These are phyloP conservation scores for Pythium brachiatum DNA, from an alignment of 352 stramenopile genomes.

Conservation along the genomic window DNA sequence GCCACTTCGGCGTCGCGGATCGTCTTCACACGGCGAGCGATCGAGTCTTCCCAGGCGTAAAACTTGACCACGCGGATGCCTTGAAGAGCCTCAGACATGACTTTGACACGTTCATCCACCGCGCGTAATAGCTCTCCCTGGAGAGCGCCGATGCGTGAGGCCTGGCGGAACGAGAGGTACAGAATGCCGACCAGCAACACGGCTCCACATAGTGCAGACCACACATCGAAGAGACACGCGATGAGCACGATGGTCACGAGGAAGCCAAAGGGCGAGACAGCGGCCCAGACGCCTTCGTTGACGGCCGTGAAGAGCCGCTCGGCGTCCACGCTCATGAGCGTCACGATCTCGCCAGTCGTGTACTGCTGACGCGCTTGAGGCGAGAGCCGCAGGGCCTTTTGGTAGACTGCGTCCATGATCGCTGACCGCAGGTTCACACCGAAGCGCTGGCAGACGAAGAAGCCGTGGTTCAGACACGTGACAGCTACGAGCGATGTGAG, in stretches of 20 bases:
- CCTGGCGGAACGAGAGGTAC: conserved; percentile 18
- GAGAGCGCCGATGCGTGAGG: conserved; percentile 22
- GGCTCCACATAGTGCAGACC: conserved; percentile 19
- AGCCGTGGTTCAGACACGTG: conserved; percentile 34
- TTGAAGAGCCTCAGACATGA: conserved; percentile 90
- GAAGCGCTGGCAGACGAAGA: conserved; percentile 30
- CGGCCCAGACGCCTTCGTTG: conserved; percentile 30
- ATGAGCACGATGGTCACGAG: conserved; percentile 34
- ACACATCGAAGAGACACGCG: conserved; percentile 25
- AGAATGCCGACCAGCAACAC: conserved; percentile 26
- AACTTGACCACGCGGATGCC: conserved; percentile 91
- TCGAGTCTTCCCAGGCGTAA: conserved; percentile 77
- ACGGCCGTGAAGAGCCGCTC: conserved; percentile 42
- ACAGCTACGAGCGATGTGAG: conserved; percentile 33
- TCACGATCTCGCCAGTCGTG: conserved; percentile 40
- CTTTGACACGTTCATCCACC: conserved; percentile 80
- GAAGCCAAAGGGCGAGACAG: conserved; percentile 30
- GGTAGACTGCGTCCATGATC: conserved; percentile 40
- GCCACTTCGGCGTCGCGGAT: conserved; percentile 44
- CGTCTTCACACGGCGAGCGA: conserved; percentile 37
- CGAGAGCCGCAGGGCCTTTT: conserved; percentile 36
- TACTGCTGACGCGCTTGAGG: conserved; percentile 30
- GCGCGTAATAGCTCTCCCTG: conserved; percentile 28
- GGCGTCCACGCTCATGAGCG: conserved; percentile 10
- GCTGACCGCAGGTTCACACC: conserved; percentile 37